phyloP scores from a whole-genome alignment of 306 rosid genomes.

The Citrullus amarus region DNA sequence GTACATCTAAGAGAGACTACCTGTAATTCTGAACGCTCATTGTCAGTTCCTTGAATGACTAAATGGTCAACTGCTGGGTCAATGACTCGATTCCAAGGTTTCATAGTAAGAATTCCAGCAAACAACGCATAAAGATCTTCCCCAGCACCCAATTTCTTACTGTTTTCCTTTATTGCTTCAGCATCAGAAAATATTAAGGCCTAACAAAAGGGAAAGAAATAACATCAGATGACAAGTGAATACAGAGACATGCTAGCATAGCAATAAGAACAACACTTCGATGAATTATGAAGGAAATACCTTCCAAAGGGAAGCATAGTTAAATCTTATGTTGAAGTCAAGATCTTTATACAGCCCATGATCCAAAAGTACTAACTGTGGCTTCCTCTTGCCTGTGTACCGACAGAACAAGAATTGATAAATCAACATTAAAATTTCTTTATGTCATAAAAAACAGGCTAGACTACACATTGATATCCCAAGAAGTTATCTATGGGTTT shows the following conservation, averaged over 20 bases:
- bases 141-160: slow-evolving; percentile 93
- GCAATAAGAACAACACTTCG: background rate
- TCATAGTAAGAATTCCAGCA: slow-evolving; percentile 94
- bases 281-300: slow-evolving; percentile 16
- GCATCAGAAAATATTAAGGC: slow-evolving; percentile 76
- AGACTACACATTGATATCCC: background rate
- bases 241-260: background rate
- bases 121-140: slow-evolving; percentile 85
- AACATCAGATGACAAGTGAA: slow-evolving; percentile 1
- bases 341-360: slow-evolving; percentile 94
- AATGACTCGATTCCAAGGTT: slow-evolving; percentile 86
- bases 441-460: background rate
- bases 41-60: slow-evolving; percentile 55
- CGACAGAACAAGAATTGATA: background rate
- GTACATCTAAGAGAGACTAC: slow-evolving; percentile 28
- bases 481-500: background rate
- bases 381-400: slow-evolving; percentile 68
- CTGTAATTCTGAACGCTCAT: slow-evolving; percentile 81
- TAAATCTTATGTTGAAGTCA: slow-evolving; percentile 55
- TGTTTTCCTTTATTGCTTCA: slow-evolving; percentile 63
- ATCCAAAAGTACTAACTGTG: slow-evolving; percentile 84
- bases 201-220: slow-evolving; percentile 13
- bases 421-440: background rate
- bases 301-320: slow-evolving; percentile 96
- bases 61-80: slow-evolving; percentile 81